phyloP scores from a whole-genome alignment of 768 basidiomycete species.

The Agaricus sinodeliciosus region DNA sequence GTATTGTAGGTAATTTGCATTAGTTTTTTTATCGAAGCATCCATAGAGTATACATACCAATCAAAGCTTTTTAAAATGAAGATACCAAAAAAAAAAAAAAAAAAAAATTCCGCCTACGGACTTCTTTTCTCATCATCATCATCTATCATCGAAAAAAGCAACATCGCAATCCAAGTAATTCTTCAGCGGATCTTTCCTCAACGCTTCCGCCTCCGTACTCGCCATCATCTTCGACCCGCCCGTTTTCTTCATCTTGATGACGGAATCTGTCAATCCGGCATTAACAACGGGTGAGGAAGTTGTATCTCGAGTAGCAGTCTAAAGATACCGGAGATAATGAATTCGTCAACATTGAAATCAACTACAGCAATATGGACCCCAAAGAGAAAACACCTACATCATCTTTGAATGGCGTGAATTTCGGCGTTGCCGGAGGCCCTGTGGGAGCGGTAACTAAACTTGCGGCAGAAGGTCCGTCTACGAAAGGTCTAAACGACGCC shows the following conservation, averaged over 20 bases:
- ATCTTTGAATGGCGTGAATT: conserved; percentile 69
- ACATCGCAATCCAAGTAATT: conserved; percentile 40
- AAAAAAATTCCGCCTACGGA: neutral
- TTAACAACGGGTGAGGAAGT: conserved; percentile 23
- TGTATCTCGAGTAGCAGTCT: conserved; percentile 1
- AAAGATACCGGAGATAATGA: neutral
- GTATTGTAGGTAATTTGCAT: too few species aligned
- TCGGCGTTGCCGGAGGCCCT: conserved; percentile 39
- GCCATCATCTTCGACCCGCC: conserved; percentile 32
- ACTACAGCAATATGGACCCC: conserved; percentile 3
- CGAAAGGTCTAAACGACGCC: conserved; percentile 15
- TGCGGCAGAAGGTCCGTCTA: conserved; percentile 13
- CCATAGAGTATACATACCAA: too few species aligned
- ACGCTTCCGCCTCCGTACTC: conserved; percentile 66
- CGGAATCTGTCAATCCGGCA: conserved; percentile 39
- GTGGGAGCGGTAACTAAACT: neutral
- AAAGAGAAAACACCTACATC: conserved; percentile 38
- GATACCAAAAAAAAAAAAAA: too few species aligned
- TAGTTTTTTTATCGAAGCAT: too few species aligned
- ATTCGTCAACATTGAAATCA: neutral
- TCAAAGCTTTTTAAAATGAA: too few species aligned
- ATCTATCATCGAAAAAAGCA: conserved; percentile 9
- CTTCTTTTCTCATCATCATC: neutral
- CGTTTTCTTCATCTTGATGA: conserved; percentile 60
- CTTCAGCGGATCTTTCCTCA: conserved; percentile 75